Base-by-base conservation (phyloP, 2,329 filamentous ascomycete species). In the Calcarisporium arbuscula region DNA sequence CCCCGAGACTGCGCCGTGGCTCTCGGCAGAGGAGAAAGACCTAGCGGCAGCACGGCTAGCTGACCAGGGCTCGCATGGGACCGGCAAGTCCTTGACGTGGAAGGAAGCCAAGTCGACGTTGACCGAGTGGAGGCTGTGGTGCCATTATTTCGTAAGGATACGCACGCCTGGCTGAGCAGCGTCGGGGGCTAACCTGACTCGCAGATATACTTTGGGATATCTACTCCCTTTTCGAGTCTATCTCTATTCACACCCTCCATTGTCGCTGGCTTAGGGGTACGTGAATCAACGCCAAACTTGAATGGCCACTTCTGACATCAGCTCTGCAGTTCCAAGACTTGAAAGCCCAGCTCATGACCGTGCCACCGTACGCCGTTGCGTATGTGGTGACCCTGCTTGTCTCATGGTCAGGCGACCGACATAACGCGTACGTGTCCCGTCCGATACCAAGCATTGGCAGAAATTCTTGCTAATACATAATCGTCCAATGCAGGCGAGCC, bases 61-160 rank as follows among this genome's bases (percentile, higher is more conserved):
- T 20, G 45, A 64, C 21, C 66, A 72, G 40, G 68, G 68, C 22
- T 65, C 65, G 44, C 66, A 70, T 44, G 77, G 77, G 58, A 61
- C 67, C 2, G 77, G 85, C 44, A 70, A 77, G 11, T 68, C 64
- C 42, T 72, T 79, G 49, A 82, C 72, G 2, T 76, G 82, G 56
- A 64, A 61, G 17, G 85, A 89, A 44, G 83, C 79, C 62, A 82
- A 77, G 49, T 70, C 77, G 15, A 86, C 79, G 44, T 63, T 78
- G 5, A 79, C 74, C 39, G 80, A 78, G 46, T 72, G 78, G 56
- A 72, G 73, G 2, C 67, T 87, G 38, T 88, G 85, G 46, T 80
- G 78, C 2, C 69, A 79, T 36, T 82, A 83, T 16, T 48, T 77
- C 22, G n/a, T n/a, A n/a, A n/a, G n/a, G n/a, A n/a, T n/a, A n/a